Conservation (phyloP, 176 grass and related monocot species). For the Ensete glaucum region DNA sequence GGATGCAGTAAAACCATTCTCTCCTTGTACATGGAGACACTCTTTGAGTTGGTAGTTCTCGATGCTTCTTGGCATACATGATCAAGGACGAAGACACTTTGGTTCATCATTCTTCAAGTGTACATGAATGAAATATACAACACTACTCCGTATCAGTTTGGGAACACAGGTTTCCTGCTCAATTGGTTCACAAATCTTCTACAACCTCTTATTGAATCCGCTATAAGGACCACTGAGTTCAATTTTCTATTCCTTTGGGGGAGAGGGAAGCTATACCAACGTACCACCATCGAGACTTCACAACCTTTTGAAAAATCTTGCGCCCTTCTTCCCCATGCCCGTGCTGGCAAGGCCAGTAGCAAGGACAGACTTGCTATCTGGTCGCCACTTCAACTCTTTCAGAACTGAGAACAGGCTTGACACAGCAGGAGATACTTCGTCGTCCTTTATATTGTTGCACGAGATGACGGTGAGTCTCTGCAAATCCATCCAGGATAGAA, state of each 20-base stretch:
- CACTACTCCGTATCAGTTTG: too few relatives aligned
- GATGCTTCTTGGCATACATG: too few relatives aligned
- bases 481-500: slow-evolving; percentile 69
- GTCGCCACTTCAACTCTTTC: slow-evolving; percentile 93
- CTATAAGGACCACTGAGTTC: slow-evolving; percentile 35
- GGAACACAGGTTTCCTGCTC: too few relatives aligned
- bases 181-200: slow-evolving; percentile 3
- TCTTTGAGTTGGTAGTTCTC: too few relatives aligned
- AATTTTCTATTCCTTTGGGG: slow-evolving; percentile 22
- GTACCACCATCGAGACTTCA: slow-evolving; percentile 31
- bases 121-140: too few relatives aligned
- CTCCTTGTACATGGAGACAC: too few relatives aligned
- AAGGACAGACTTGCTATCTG: slow-evolving; percentile 63
- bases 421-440: slow-evolving; percentile 60
- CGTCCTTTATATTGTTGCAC: slow-evolving; percentile 78
- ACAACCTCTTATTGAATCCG: slow-evolving; percentile 51
- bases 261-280: slow-evolving; percentile 26
- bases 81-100: too few relatives aligned
- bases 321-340: slow-evolving; percentile 79
- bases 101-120: too few relatives aligned
- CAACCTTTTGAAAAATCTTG: slow-evolving; percentile 93
- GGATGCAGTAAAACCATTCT: too few relatives aligned
- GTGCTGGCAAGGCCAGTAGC: slow-evolving; percentile 47
- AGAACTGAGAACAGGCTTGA: slow-evolving; percentile 73
- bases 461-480: slow-evolving; percentile 56